These are phyloP conservation scores for Vitis rotundifolia DNA, from an alignment of 164 flowering plant species.

Conservation along the genomic window DNA sequence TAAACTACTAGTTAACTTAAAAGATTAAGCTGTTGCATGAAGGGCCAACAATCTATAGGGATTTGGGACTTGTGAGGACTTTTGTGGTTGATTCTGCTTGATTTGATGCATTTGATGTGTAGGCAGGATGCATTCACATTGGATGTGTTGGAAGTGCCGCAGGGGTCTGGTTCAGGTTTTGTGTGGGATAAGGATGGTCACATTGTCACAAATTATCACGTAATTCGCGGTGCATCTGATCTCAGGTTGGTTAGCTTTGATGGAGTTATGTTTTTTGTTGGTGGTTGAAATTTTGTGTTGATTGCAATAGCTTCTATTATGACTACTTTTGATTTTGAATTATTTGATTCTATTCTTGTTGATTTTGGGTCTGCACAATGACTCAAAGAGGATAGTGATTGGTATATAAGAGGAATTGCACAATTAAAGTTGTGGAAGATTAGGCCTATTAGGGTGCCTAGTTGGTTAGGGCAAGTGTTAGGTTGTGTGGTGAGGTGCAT, in stretches of 20 bases:
- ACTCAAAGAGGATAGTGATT: too few species aligned
- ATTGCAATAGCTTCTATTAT: not conserved
- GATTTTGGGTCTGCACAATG: too few species aligned
- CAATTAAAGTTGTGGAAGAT: too few species aligned
- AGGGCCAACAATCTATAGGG: too few species aligned
- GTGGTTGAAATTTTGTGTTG: not conserved
- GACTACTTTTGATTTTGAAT: not conserved
- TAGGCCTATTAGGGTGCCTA: too few species aligned
- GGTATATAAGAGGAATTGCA: too few species aligned
- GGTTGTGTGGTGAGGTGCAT: too few species aligned
- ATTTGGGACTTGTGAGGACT: not conserved
- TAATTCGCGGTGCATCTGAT: slow-evolving; percentile 98
- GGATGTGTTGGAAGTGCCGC: slow-evolving; percentile 97
- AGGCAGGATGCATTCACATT: slow-evolving; percentile 97
- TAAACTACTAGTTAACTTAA: too few species aligned
- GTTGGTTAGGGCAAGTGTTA: too few species aligned
- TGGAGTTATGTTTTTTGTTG: not conserved
- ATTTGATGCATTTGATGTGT: slow-evolving; percentile 9
- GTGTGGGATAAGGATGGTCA: slow-evolving; percentile 92
- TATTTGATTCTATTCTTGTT: not conserved
- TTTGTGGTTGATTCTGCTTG: not conserved
- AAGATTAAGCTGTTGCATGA: too few species aligned
- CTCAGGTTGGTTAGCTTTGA: slow-evolving; percentile 61
- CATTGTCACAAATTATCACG: slow-evolving; percentile 95
- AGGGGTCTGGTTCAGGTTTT: slow-evolving; percentile 96